Evolutionary conservation across 192 early-diverging fungal genomes (phyloP), one percentile per base, ranked within the genome.

Genomic region (Pilaira anomala): DNA sequence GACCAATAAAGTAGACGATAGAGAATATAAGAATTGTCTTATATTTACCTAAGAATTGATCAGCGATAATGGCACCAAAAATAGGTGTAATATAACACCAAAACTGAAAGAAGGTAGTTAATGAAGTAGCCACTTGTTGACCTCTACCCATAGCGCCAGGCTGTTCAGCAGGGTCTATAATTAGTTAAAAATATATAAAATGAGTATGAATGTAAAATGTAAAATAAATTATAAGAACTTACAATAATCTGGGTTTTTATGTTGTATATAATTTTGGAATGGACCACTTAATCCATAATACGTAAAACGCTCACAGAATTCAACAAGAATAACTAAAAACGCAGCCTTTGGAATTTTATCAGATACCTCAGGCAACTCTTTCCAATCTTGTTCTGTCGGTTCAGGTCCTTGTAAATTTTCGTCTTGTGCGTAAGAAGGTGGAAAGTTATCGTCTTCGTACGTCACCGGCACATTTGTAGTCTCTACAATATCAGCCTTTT

Each of bases 21-120:
- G 75, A 67, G 65, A 92, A 90, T 16, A 87, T 2, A 11, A 83
- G 28, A 49, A 92, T 89, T 22, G 90, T 85, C 62, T 83, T 87
- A 76, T 83, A 89, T 80, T 88, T 89, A 67, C 90, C 90, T 39
- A 82, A 54, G 71, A 79, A 91, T 75, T 84, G 80, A 72, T 92
- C 90, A 28, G 87, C 85, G 19, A 90, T 52, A 48, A 87, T 71
- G 33, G 86, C 90, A 33, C 83, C 87, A 21, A 89, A 59, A 39
- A 88, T 74, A 2, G 71, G 71, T 28, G 71, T 73, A 14, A 73
- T 63, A 60, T 73, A 62, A 80, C 88, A 70, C 82, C 84, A 44
- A 74, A 57, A 73, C 28, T 76, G 70, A 65, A 85, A 85, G 51
- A 80, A 83, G 12, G 74, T 75, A 39, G 72, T 78, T 22, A 85